Evolutionary conservation across 805 yeast species (phyloP), one percentile per base, ranked within the genome.

Genomic region (Teunomyces tritomae): DNA sequence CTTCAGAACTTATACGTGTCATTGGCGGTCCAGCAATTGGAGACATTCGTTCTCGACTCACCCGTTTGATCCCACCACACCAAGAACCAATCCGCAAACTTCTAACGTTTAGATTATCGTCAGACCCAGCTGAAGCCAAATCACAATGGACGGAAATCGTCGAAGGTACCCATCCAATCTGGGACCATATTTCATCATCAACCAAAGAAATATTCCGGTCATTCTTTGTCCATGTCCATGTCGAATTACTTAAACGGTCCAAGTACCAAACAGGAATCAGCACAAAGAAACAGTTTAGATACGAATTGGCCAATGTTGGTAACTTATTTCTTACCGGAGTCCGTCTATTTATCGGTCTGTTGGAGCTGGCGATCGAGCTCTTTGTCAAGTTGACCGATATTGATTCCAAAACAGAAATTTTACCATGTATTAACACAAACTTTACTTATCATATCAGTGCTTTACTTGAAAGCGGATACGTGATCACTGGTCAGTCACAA

Each of bases 11-110:
- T 20, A 74, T 90, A 5, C 68, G 97, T 10, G 88, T 89, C 1
- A 73, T 91, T 13, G 96, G 96, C 2, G 97, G 98, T 0, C 96
- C 96, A 2, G 97, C 97, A 0, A 89, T 91, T 46, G 98, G 98
- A 2, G 98, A 91, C 61, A 76, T 91, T 2, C 70, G 97, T 43
- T 88, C 96, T 0, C 66, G 98, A 47, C 74, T 90, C 27, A 87
- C 89, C 0, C 68, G 91, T 46, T 67, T 91, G 49, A 84, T 89
- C 30, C 85, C 89, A 1, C 78, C 75, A 28, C 69, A 74, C 26
- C 71, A 71, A 39, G 58, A 49, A 10, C 36, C 32, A 4, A 52
- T 78, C 30, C 62, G 73, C 13, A 62, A 57, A 1, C 57, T 74
- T 13, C 58, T 79, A 13, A 63, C 71, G 11, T 74, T 74, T 56